These are phyloP conservation scores for Chlorella sp. DNA, from an alignment of 139 green algal genomes.

Conservation along the genomic window DNA sequence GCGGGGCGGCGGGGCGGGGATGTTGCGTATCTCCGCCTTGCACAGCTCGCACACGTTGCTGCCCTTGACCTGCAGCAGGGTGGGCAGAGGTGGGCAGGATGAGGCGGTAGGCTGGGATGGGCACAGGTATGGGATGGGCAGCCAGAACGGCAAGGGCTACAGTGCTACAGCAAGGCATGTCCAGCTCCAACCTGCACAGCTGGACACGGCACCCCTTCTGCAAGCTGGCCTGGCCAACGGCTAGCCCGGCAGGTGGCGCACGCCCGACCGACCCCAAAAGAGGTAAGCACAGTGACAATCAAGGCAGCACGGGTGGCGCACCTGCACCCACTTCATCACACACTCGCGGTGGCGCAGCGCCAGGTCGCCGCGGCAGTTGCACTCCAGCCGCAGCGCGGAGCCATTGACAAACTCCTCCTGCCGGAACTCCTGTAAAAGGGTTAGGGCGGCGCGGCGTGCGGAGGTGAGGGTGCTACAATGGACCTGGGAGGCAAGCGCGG, in stretches of 20 bases:
- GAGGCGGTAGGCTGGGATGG: not conserved
- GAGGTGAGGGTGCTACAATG: not conserved
- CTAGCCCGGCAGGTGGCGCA: too few species aligned
- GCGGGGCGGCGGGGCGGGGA: slow-evolving; percentile 54
- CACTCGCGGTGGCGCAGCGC: slow-evolving; percentile 82
- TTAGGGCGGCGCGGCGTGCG: too few species aligned
- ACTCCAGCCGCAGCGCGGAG: slow-evolving; percentile 28
- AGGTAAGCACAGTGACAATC: too few species aligned
- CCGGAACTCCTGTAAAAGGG: not conserved
- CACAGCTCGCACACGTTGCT: slow-evolving; percentile 74
- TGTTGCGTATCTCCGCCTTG: slow-evolving; percentile 67
- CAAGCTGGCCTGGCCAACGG: too few species aligned
- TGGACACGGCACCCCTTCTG: too few species aligned
- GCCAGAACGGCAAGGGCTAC: too few species aligned
- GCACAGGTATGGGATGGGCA: not conserved
- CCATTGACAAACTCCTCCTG: slow-evolving; percentile 37
- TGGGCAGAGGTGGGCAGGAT: not conserved
- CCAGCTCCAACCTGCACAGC: too few species aligned
- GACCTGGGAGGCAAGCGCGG: too few species aligned
- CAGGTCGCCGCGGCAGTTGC: slow-evolving; percentile 83
- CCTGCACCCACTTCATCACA: slow-evolving; percentile 85
- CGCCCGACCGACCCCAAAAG: too few species aligned
- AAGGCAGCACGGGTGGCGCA: slow-evolving; percentile 33
- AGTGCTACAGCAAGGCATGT: too few species aligned
- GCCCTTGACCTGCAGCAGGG: slow-evolving; percentile 26